phyloP scores from a whole-genome alignment of 805 yeast genomes.

The Candida oleophila region DNA sequence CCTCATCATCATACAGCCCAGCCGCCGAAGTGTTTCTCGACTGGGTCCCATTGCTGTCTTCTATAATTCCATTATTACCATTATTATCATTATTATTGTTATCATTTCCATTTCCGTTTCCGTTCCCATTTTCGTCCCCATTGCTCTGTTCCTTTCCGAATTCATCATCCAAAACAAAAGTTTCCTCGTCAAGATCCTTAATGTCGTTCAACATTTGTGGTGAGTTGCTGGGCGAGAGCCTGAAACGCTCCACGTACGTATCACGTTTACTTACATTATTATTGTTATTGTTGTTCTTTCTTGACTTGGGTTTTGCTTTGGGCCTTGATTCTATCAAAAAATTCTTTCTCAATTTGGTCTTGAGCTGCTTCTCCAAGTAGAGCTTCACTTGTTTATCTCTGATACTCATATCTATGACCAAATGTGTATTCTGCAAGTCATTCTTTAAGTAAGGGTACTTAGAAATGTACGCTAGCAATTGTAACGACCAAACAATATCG shows the following conservation, averaged over 20 bases:
- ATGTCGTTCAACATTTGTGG: slow-evolving; percentile 39
- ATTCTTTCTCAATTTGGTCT: slow-evolving; percentile 28
- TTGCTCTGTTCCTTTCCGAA: slow-evolving; percentile 25
- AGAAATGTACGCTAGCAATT: slow-evolving; percentile 87
- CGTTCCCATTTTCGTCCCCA: slow-evolving; percentile 19
- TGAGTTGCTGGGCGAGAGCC: slow-evolving; percentile 37
- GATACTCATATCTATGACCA: slow-evolving; percentile 63
- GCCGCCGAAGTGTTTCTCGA: not conserved
- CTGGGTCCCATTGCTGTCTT: slow-evolving; percentile 11
- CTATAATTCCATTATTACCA: slow-evolving; percentile 24
- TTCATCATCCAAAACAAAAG: slow-evolving; percentile 32
- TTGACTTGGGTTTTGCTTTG: slow-evolving; percentile 33
- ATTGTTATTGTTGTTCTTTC: slow-evolving; percentile 11
- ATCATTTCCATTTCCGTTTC: slow-evolving; percentile 23
- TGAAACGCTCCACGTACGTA: slow-evolving; percentile 21
- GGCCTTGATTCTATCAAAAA: slow-evolving; percentile 29
- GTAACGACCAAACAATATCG: slow-evolving; percentile 92
- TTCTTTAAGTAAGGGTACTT: slow-evolving; percentile 82
- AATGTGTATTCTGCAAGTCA: slow-evolving; percentile 68
- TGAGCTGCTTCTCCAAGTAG: slow-evolving; percentile 34
- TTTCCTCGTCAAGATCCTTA: slow-evolving; percentile 28
- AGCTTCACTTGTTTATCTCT: slow-evolving; percentile 40
- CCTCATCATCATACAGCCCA: slow-evolving; percentile 8
- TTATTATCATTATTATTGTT: slow-evolving; percentile 28
- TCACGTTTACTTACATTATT: slow-evolving; percentile 2